These are phyloP conservation scores for Rhododendron mucronatum DNA, from an alignment of 148 eudicot genomes.

Conservation along the genomic window DNA sequence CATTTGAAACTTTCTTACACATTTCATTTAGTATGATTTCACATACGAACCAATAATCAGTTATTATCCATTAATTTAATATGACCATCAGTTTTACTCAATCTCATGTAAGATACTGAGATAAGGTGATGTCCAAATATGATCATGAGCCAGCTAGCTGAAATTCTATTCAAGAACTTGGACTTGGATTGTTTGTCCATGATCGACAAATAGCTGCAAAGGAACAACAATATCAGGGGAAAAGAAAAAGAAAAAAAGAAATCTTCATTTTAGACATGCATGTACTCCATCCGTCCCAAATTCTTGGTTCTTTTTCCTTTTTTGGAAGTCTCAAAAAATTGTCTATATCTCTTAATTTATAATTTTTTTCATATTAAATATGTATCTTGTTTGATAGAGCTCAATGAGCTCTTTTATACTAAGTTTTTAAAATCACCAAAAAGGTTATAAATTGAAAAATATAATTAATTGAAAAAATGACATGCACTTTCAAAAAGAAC, in stretches of 20 bases:
- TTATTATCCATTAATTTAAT: neutral
- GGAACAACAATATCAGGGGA: neutral
- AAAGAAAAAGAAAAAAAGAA: neutral
- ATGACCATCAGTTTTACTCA: neutral
- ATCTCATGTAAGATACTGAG: neutral
- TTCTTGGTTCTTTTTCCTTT: no score
- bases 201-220: neutral
- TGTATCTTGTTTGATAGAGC: no score
- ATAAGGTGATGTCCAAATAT: neutral
- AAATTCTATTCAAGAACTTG: neutral
- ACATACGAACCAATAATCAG: neutral
- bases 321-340: no score
- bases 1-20: neutral
- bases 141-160: neutral
- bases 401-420: no score
- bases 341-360: no score
- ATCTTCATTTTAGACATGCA: no score
- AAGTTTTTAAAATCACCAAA: no score
- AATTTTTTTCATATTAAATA: no score
- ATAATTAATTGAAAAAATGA: no score
- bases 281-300: no score
- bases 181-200: neutral
- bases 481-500: no score
- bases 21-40: neutral
- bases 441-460: no score